Evolutionary conservation across 1,139 yeast species (phyloP).

Genomic region (Kodamaea alishanica): DNA sequence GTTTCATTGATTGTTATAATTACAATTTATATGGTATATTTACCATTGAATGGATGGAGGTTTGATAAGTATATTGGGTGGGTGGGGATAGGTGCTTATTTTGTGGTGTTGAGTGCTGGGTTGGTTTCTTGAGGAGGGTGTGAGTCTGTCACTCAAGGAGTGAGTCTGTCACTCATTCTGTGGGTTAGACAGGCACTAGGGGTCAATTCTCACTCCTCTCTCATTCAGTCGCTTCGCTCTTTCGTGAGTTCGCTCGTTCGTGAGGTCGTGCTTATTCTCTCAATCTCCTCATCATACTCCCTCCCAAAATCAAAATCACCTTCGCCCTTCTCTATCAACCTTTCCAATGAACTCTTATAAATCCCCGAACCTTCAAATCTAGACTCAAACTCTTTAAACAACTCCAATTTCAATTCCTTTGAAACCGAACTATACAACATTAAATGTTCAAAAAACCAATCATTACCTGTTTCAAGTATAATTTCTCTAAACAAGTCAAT

Average conservation of each 20-base stretch:
- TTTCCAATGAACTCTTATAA: constrained; percentile 8
- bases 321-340: constrained; percentile 2
- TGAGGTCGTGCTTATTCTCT: background rate
- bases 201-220: too few species aligned
- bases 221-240: too few species aligned
- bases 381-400: constrained; percentile 12
- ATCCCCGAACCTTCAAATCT: constrained; percentile 8
- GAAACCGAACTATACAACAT: constrained; percentile 10
- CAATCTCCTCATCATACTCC: constrained; percentile 4
- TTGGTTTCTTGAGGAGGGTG: constrained; percentile 8
- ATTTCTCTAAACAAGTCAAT: constrained; percentile 23
- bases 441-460: constrained; percentile 19
- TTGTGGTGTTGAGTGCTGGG: constrained; percentile 7
- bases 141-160: too few species aligned
- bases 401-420: constrained; percentile 8
- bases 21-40: constrained; percentile 23
- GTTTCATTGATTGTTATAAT: constrained; percentile 25
- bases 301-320: constrained; percentile 3
- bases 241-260: background rate
- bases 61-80: constrained; percentile 33
- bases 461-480: constrained; percentile 22
- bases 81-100: constrained; percentile 11
- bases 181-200: too few species aligned
- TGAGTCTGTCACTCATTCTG: too few species aligned
- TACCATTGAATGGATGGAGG: constrained; percentile 35